Evolutionary conservation across 805 yeast species (phyloP).

Genomic region (Kuraishia piskuri): DNA sequence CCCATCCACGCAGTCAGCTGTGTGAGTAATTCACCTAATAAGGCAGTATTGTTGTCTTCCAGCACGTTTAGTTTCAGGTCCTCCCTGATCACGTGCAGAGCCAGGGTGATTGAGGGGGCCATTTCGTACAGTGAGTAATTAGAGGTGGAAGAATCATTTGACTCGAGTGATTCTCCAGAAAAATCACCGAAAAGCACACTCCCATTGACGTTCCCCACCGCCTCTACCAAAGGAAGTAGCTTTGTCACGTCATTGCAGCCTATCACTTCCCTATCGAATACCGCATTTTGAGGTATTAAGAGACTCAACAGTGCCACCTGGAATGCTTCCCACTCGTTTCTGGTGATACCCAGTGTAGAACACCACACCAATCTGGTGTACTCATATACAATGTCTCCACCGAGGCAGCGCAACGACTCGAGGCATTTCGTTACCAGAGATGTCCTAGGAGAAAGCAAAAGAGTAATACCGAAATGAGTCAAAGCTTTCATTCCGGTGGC

Average conservation of each 20-base stretch:
- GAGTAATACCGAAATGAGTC: neutral
- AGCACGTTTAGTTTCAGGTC: constrained; percentile 56
- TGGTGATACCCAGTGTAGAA: constrained; percentile 33
- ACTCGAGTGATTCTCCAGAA: neutral
- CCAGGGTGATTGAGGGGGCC: constrained; percentile 53
- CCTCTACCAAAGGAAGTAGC: constrained; percentile 14
- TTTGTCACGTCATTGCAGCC: constrained; percentile 16
- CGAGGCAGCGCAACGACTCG: constrained; percentile 39
- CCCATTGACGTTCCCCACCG: constrained; percentile 6
- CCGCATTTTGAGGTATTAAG: constrained; percentile 34
- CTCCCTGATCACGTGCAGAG: constrained; percentile 72
- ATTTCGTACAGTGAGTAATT: constrained; percentile 38
- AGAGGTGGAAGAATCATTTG: constrained; percentile 1
- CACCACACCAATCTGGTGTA: constrained; percentile 60
- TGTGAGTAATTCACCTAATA: constrained; percentile 46
- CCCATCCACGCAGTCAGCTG: constrained; percentile 62
- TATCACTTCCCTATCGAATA: constrained; percentile 10
- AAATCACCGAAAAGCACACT: neutral
- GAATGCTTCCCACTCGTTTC: constrained; percentile 55
- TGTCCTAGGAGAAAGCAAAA: neutral
- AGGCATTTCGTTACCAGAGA: constrained; percentile 24
- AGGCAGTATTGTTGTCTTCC: constrained; percentile 23
- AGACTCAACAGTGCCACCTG: constrained; percentile 41
- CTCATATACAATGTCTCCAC: constrained; percentile 51
- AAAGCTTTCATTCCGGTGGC: no score